These are phyloP conservation scores for Graphium sp. DNA, from an alignment of 2,329 filamentous ascomycete genomes.

Conservation along the genomic window DNA sequence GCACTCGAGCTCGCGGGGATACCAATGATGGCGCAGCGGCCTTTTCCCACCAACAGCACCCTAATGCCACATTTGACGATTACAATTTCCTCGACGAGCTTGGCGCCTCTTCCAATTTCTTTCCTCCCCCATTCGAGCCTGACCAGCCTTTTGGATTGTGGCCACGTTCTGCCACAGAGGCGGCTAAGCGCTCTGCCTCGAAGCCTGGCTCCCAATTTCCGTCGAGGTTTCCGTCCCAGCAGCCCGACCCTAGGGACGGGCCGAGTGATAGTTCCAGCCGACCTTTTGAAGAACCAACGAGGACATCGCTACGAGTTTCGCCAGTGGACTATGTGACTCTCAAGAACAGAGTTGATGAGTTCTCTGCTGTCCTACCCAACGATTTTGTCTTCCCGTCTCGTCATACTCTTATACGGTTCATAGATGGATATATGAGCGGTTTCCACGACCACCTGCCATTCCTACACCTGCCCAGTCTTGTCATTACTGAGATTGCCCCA, in stretches of 20 bases:
- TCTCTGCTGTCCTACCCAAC: slow-evolving; percentile 38
- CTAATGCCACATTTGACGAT: slow-evolving; percentile 29
- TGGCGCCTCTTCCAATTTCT: slow-evolving; percentile 32
- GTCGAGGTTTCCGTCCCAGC: slow-evolving; percentile 34
- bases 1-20: slow-evolving; percentile 18
- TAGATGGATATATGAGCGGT: slow-evolving; percentile 53
- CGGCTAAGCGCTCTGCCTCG: slow-evolving; percentile 20
- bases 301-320: slow-evolving; percentile 29
- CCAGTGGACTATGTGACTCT: slow-evolving; percentile 36
- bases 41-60: slow-evolving; percentile 17
- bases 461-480: slow-evolving; percentile 50
- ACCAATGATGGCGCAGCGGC: too few species aligned
- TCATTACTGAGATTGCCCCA: slow-evolving; percentile 44
- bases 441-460: slow-evolving; percentile 43
- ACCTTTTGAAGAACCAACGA: slow-evolving; percentile 13
- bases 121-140: slow-evolving; percentile 35
- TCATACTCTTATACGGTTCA: slow-evolving; percentile 49
- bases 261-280: slow-evolving; percentile 4
- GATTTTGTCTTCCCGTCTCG: slow-evolving; percentile 54
- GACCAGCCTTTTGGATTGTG: slow-evolving; percentile 35
- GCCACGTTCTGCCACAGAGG: slow-evolving; percentile 24
- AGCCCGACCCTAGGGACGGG: slow-evolving; percentile 30
- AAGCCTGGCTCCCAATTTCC: slow-evolving; percentile 35
- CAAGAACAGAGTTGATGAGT: slow-evolving; percentile 42
- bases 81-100: slow-evolving; percentile 46